Conservation (phyloP, 129 eudicot species). For the Mikania micrantha region DNA sequence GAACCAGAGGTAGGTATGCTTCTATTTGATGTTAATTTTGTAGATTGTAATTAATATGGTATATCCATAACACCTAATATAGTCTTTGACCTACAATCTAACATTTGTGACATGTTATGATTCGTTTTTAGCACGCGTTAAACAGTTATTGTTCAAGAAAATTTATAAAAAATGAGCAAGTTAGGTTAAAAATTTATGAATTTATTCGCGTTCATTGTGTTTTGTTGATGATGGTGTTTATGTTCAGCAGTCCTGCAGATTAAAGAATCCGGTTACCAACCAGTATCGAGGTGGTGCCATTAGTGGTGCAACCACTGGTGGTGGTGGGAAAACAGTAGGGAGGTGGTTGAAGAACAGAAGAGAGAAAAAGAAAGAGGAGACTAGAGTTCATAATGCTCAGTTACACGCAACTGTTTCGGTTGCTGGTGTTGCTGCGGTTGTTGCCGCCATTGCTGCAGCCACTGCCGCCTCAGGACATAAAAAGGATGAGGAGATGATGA, state of each 20-base stretch:
- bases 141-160: too few relatives aligned
- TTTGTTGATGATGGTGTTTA: slow-evolving; percentile 6
- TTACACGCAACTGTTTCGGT: slow-evolving; percentile 92
- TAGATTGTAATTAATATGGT: slow-evolving; percentile 16
- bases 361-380: slow-evolving; percentile 96
- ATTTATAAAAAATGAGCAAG: too few relatives aligned
- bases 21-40: slow-evolving; percentile 12
- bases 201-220: too few relatives aligned
- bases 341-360: slow-evolving; percentile 94
- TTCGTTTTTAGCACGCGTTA: neutral
- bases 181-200: too few relatives aligned
- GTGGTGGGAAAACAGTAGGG: slow-evolving; percentile 91
- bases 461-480: slow-evolving; percentile 78
- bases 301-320: slow-evolving; percentile 25
- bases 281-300: slow-evolving; percentile 49
- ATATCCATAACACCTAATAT: slow-evolving; percentile 14
- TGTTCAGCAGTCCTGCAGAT: slow-evolving; percentile 42
- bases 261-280: slow-evolving; percentile 43
- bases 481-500: slow-evolving; percentile 70
- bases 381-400: slow-evolving; percentile 81
- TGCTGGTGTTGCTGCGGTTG: slow-evolving; percentile 95
- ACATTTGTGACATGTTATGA: slow-evolving; percentile 3
- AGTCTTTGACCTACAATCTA: slow-evolving; percentile 5
- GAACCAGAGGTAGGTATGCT: slow-evolving; percentile 33
- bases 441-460: slow-evolving; percentile 95